Evolutionary conservation across 2,329 filamentous ascomycete species (phyloP).

Genomic region (Pseudonectria foliicola): DNA sequence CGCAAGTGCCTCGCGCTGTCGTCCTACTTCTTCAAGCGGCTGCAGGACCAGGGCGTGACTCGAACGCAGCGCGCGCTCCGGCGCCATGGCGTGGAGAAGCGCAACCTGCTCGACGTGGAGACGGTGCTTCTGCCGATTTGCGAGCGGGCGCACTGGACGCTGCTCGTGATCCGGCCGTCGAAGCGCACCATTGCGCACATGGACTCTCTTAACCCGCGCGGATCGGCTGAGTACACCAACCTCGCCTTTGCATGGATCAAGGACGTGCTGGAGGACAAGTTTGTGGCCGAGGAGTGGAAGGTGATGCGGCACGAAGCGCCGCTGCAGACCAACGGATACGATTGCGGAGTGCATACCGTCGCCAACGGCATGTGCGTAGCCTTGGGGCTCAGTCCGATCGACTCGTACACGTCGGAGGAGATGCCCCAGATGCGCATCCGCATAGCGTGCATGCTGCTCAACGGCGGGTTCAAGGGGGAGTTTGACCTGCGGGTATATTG

Average conservation of each 20-base stretch:
- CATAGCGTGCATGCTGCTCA: conserved; percentile 59
- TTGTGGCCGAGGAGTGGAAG: conserved; percentile 53
- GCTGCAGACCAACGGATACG: conserved; percentile 58
- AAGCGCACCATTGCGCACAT: conserved; percentile 58
- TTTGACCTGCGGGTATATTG: conserved; percentile 42
- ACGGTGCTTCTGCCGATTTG: conserved; percentile 66
- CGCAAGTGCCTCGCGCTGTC: conserved; percentile 58
- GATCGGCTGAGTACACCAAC: conserved; percentile 32
- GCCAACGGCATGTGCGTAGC: conserved; percentile 62
- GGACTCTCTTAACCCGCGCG: conserved; percentile 52
- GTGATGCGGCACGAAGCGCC: conserved; percentile 43
- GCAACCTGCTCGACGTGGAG: conserved; percentile 58
- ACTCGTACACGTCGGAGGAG: conserved; percentile 42
- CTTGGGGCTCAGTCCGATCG: conserved; percentile 44
- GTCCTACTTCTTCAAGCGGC: conserved; percentile 57
- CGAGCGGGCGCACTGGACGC: conserved; percentile 60
- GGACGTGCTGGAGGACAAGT: conserved; percentile 47
- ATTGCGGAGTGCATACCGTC: conserved; percentile 73
- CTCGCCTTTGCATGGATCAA: conserved; percentile 48
- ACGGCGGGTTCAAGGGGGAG: conserved; percentile 57
- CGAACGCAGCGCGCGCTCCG: conserved; percentile 49
- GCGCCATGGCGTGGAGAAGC: conserved; percentile 47
- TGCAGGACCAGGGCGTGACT: conserved; percentile 40
- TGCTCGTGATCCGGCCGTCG: conserved; percentile 58
- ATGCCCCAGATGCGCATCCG: conserved; percentile 54